These are phyloP conservation scores for Phytophthora fragariae DNA, from an alignment of 352 stramenopile genomes.

Conservation along the genomic window DNA sequence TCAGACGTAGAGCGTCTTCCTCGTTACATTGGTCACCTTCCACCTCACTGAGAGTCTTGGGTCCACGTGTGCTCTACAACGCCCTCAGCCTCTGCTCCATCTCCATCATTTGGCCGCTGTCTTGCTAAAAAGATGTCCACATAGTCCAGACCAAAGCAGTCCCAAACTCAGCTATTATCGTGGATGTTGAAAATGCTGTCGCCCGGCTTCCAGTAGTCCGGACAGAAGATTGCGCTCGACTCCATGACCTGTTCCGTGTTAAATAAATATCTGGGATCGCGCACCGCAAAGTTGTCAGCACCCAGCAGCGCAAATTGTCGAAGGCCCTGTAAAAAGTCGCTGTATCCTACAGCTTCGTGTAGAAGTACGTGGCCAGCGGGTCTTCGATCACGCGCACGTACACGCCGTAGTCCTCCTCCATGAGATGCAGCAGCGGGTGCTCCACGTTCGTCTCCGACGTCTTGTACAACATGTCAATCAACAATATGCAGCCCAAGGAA, in stretches of 20 bases:
- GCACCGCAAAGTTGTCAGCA: conserved; percentile 67
- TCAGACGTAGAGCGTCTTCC: background rate
- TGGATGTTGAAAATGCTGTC: conserved; percentile 88
- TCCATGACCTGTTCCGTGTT: conserved; percentile 56
- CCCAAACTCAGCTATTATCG: conserved; percentile 72
- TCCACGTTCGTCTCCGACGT: conserved; percentile 45
- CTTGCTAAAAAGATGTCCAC: conserved; percentile 81
- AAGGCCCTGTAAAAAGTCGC: conserved; percentile 64
- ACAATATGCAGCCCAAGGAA: conserved; percentile 51
- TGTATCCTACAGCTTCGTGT: conserved; percentile 54
- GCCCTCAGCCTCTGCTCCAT: conserved; percentile 47
- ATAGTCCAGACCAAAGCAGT: conserved; percentile 66
- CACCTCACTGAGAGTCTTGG: background rate
- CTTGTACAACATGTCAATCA: conserved; percentile 66
- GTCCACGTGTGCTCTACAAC: conserved; percentile 29
- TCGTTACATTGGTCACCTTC: background rate
- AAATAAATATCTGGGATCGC: conserved; percentile 74
- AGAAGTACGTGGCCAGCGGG: conserved; percentile 51
- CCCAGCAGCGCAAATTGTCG: conserved; percentile 60
- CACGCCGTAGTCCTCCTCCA: conserved; percentile 48
- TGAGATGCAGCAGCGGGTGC: conserved; percentile 45
- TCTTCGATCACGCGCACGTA: conserved; percentile 59
- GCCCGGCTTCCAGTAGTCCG: conserved; percentile 76
- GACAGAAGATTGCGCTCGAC: conserved; percentile 83
- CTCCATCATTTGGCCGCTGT: conserved; percentile 73